A percentile compares a stretch with the other conserved stretches of the same genome.
phyloP scores from a whole-genome alignment of 176 grass and related monocot genomes.

The Elaeis guineensis region DNA sequence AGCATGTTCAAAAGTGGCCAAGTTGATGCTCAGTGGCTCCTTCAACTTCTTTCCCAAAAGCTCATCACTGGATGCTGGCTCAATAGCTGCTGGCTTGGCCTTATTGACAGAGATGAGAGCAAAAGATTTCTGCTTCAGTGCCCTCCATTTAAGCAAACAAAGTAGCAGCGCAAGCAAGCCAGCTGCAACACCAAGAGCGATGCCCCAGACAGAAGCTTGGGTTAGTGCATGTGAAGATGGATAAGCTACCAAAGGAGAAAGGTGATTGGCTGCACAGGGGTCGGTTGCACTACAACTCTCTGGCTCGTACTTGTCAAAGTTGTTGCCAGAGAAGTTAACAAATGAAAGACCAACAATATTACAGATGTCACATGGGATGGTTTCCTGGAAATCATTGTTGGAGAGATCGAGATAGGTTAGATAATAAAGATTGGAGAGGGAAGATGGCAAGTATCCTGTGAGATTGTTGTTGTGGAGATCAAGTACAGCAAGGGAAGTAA shows the following conservation, averaged over 20 bases:
- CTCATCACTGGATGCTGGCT: constrained; percentile 75
- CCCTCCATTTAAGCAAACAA: constrained; percentile 42
- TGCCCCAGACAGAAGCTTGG: constrained; percentile 33
- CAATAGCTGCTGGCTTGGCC: constrained; percentile 39
- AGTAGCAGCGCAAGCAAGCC: constrained; percentile 32
- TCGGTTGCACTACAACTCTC: constrained; percentile 46
- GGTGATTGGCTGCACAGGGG: constrained; percentile 24
- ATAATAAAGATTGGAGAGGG: constrained; percentile 54
- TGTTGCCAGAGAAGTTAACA: constrained; percentile 74
- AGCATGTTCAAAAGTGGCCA: constrained; percentile 84
- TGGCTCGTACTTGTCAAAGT: constrained; percentile 35
- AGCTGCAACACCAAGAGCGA: constrained; percentile 24
- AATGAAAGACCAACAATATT: constrained; percentile 57
- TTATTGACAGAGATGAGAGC: constrained; percentile 36
- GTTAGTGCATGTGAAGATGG: constrained; percentile 30
- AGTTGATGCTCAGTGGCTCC: constrained; percentile 86
- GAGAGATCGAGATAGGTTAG: constrained; percentile 93
- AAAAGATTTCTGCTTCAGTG: constrained; percentile 29
- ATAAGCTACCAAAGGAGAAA: constrained; percentile 22
- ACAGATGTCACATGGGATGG: constrained; percentile 71
- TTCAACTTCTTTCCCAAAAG: constrained; percentile 72
- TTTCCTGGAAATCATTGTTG: constrained; percentile 59
- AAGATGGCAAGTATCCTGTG: constrained; percentile 53
- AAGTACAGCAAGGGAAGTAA: constrained; percentile 61
- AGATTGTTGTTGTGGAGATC: constrained; percentile 87